Conservation (phyloP, 192 early-diverging fungal species). For the Umbelopsis sp. region DNA sequence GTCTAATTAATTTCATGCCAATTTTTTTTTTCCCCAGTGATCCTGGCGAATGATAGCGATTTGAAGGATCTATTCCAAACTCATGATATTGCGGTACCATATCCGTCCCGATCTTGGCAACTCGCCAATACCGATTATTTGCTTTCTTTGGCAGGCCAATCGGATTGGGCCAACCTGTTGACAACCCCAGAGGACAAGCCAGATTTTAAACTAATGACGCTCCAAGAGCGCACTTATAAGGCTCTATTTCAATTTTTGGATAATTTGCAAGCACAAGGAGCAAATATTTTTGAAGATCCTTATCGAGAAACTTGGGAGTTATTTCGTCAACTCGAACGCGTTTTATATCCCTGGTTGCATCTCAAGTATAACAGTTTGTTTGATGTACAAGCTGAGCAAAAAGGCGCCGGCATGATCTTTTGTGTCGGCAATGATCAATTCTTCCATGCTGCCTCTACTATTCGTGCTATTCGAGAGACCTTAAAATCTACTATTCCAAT, state of each 20-base stretch:
- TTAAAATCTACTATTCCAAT: constrained; percentile 53
- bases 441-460: constrained; percentile 41
- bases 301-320: constrained; percentile 26
- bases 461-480: constrained; percentile 40
- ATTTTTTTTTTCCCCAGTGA: not conserved
- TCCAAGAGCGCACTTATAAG: constrained; percentile 23
- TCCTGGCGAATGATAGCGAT: constrained; percentile 2
- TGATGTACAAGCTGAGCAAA: constrained; percentile 17
- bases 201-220: constrained; percentile 9
- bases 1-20: not conserved
- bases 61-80: not conserved
- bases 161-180: constrained; percentile 3
- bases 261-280: not conserved
- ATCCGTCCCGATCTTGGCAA: not conserved
- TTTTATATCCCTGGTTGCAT: constrained; percentile 31
- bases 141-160: constrained; percentile 1
- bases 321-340: constrained; percentile 22
- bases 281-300: constrained; percentile 3
- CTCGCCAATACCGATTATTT: constrained; percentile 9
- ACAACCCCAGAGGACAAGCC: constrained; percentile 2
- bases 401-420: constrained; percentile 31
- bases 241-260: constrained; percentile 27
- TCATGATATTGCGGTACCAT: constrained; percentile 6
- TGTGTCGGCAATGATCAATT: constrained; percentile 48
- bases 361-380: constrained; percentile 26